Conservation (phyloP, 2,329 filamentous ascomycete species). For the Metarhizium anisopliae region DNA sequence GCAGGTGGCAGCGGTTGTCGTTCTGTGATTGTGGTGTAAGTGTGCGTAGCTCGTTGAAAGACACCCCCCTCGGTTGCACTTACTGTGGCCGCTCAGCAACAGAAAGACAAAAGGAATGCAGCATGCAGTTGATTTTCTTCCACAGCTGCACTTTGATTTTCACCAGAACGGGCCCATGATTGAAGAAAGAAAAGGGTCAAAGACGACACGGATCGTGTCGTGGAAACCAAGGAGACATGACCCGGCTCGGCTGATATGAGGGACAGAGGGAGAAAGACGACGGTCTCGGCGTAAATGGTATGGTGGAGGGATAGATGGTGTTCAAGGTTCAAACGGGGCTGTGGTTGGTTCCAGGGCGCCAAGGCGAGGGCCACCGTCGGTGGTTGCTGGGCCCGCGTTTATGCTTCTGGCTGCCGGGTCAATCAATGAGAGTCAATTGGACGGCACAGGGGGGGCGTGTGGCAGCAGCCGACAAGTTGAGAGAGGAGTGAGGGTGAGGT, state of each 20-base stretch:
- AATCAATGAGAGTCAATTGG: constrained; percentile 6
- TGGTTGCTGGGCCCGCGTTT: constrained; percentile 9
- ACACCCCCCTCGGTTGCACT: constrained; percentile 4
- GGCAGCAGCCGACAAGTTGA: constrained; percentile 3
- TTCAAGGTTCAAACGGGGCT: constrained; percentile 12
- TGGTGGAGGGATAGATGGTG: constrained; percentile 12
- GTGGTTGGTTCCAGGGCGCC: constrained; percentile 12
- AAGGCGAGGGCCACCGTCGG: constrained; percentile 9
- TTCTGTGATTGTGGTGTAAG: background rate
- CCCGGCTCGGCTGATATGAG: constrained; percentile 13
- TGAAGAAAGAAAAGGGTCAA: constrained; percentile 9
- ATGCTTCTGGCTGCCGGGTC: constrained; percentile 7
- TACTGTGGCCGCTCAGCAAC: background rate
- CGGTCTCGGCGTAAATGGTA: constrained; percentile 12
- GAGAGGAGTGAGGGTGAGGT: constrained; percentile 8
- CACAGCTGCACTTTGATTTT: constrained; percentile 3
- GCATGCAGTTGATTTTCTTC: background rate
- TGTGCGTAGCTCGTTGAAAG: constrained; percentile 4
- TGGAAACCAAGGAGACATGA: constrained; percentile 6
- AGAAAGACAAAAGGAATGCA: constrained; percentile 2
- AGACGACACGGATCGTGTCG: constrained; percentile 6
- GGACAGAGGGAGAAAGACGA: constrained; percentile 11
- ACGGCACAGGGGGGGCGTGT: constrained; percentile 4
- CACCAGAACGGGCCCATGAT: constrained; percentile 16
- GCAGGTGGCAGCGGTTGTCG: background rate